Base-by-base conservation (phyloP, 1,139 yeast species). In the Pichia sp. region DNA sequence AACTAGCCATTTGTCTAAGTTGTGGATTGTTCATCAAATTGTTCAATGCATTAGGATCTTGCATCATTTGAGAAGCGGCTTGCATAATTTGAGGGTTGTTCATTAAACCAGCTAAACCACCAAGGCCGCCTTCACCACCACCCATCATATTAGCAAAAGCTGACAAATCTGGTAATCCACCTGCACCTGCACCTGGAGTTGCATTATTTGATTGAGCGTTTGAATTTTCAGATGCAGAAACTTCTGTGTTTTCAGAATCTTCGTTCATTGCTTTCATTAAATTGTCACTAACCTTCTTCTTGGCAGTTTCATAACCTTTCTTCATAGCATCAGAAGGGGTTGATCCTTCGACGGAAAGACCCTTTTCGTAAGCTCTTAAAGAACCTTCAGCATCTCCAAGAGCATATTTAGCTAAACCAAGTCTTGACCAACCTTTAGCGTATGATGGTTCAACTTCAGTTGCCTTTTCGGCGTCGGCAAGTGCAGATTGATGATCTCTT, bases 31-130 rank as follows among this genome's bases (percentile, higher is more conserved):
- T 78, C 88, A 90, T 80, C 63, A 90, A 68, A 46, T 80, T 79
- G 52, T 69, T 73, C 71, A 90, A 69, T 42, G 95, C 90, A 39
- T 70, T 75, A 33, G 97, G 97, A 63, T 90, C 82, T 49, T 80
- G 78, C 95, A 90, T 88, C 84, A 92, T 77, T 60, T 79, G 79
- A 64, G 87, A 94, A 37, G 97, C 97, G 59, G 95, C 94, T 67
- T 85, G 87, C 86, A 83, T 83, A 49, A 92, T 64, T 64, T 82
- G 88, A 23, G 97, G 97, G 66, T 90, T 87, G 67, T 77, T 82
- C 81, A 92, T 73, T 70, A 90, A 66, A 26, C 79, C 79, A 11
- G 72, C 61, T 70, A 77, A 71, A 43, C 86, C 85, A 44, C 85
- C 85, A 37, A 73, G 72, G 44, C 80, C 82, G 42, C 77, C 77